Percentiles rank a stretch among this genome's conserved stretches.
Conservation (phyloP, 345 rosid species). For the Noccaea bulbosa region DNA sequence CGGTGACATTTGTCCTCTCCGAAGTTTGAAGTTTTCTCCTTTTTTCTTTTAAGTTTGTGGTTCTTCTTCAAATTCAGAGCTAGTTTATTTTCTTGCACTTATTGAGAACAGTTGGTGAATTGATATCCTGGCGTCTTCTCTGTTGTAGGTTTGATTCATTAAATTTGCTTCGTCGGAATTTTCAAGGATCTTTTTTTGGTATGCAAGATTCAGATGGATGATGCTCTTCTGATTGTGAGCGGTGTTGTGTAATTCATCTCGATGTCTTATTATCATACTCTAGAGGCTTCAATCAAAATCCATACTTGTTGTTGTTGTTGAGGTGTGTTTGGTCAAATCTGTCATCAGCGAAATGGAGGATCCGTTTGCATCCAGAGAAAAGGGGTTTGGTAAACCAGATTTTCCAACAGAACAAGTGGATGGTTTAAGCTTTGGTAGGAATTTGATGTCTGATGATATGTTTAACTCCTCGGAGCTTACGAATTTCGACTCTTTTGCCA, state of each 20-base stretch:
- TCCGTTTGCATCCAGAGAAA: slow-evolving; percentile 58
- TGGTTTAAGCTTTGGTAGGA: slow-evolving; percentile 55
- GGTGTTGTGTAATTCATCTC: too few relatives aligned
- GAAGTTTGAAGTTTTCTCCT: slow-evolving; percentile 7
- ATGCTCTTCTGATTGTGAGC: background rate
- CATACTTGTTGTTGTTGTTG: slow-evolving; percentile 4
- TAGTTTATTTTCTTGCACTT: background rate
- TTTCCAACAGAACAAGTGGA: slow-evolving; percentile 53
- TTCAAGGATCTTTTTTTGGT: background rate
- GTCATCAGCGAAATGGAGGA: slow-evolving; percentile 55
- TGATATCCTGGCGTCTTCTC: slow-evolving; percentile 33
- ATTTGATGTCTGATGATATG: slow-evolving; percentile 53
- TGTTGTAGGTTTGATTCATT: slow-evolving; percentile 38
- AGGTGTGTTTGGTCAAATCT: slow-evolving; percentile 5
- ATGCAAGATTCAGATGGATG: background rate
- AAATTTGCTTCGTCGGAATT: background rate
- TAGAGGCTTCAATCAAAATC: background rate
- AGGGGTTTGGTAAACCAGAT: slow-evolving; percentile 53
- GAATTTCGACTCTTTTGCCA: slow-evolving; percentile 68
- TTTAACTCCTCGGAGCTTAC: slow-evolving; percentile 54
- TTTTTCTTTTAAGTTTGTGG: background rate
- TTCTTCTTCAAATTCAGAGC: slow-evolving; percentile 9
- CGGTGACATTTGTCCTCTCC: slow-evolving; percentile 41
- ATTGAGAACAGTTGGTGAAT: slow-evolving; percentile 16
- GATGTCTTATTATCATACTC: background rate